phyloP scores from a whole-genome alignment of 192 early-diverging fungal genomes.

The Mortierella claussenii region DNA sequence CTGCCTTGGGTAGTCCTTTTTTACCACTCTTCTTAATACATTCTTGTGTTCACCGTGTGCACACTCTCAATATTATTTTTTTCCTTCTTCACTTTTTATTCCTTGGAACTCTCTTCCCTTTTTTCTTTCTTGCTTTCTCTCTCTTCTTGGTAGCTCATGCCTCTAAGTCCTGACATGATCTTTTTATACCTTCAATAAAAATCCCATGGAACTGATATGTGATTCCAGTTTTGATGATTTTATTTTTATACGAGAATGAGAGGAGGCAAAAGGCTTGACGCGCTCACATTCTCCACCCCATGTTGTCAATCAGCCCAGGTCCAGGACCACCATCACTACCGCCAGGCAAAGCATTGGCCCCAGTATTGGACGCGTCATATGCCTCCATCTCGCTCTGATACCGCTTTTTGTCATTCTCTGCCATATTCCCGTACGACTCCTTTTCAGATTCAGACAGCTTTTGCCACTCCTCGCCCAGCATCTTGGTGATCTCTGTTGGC shows the following conservation, averaged over 20 bases:
- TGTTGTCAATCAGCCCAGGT: conserved; percentile 3
- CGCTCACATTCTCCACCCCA: conserved; percentile 28
- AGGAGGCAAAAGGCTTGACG: no score
- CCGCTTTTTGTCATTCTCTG: conserved; percentile 48
- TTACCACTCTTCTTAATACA: not conserved
- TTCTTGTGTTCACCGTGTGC: conserved; percentile 6
- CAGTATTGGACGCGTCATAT: conserved; percentile 37
- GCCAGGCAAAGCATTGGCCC: conserved; percentile 1
- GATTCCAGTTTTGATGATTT: no score
- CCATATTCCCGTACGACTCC: conserved; percentile 51
- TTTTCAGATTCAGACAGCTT: conserved; percentile 54
- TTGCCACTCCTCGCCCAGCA: conserved; percentile 55
- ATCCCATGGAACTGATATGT: no score
- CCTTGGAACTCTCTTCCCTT: not conserved
- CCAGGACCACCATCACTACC: conserved; percentile 10
- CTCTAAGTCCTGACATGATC: no score
- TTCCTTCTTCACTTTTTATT: conserved; percentile 1
- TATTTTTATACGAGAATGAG: no score
- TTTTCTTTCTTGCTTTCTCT: conserved; percentile 11
- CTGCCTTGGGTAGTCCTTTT: not conserved
- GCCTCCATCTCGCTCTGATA: conserved; percentile 49
- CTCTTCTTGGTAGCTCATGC: conserved; percentile 21
- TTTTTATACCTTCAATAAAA: not conserved
- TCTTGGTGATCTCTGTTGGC: conserved; percentile 53
- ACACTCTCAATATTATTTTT: conserved; percentile 1